These are phyloP conservation scores for Globisporangium sylvaticum DNA, from an alignment of 352 stramenopile genomes.

Conservation along the genomic window DNA sequence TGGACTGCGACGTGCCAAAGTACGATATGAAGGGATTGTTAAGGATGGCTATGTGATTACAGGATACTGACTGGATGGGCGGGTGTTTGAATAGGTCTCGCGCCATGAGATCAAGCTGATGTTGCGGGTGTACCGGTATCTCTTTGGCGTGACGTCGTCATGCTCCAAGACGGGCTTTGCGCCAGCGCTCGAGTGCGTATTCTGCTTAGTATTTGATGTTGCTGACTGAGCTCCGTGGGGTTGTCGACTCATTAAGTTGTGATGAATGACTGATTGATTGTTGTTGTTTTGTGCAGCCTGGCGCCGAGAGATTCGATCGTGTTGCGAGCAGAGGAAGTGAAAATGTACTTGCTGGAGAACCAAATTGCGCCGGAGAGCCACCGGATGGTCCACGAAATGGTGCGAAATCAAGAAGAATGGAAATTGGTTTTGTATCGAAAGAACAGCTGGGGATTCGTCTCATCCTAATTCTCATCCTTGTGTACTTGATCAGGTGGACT, in stretches of 20 bases:
- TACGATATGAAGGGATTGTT: conserved; percentile 1
- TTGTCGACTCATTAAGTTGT: too few species aligned
- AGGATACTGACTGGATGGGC: neutral
- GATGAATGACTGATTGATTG: neutral
- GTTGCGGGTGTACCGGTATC: conserved; percentile 71
- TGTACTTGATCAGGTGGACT: conserved; percentile 72
- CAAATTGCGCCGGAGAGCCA: conserved; percentile 30
- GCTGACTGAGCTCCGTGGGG: neutral
- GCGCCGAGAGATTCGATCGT: conserved; percentile 45
- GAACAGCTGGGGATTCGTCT: too few species aligned
- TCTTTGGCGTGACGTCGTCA: conserved; percentile 49
- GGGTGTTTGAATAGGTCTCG: conserved; percentile 28
- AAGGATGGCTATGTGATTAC: too few species aligned
- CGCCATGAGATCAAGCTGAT: conserved; percentile 72
- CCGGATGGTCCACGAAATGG: conserved; percentile 58
- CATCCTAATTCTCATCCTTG: too few species aligned
- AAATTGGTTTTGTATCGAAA: too few species aligned
- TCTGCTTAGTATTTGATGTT: neutral
- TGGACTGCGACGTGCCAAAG: conserved; percentile 57
- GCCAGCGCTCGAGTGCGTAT: conserved; percentile 59
- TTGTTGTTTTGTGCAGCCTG: conserved; percentile 32
- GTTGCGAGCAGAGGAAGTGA: conserved; percentile 49
- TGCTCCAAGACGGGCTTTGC: conserved; percentile 68
- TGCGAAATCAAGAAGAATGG: conserved; percentile 13
- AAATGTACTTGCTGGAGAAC: conserved; percentile 41